Evolutionary conservation across 2,329 filamentous ascomycete genomes (phyloP), one percentile per base, ranked within the genome.

Genomic region (Hortaea werneckii): DNA sequence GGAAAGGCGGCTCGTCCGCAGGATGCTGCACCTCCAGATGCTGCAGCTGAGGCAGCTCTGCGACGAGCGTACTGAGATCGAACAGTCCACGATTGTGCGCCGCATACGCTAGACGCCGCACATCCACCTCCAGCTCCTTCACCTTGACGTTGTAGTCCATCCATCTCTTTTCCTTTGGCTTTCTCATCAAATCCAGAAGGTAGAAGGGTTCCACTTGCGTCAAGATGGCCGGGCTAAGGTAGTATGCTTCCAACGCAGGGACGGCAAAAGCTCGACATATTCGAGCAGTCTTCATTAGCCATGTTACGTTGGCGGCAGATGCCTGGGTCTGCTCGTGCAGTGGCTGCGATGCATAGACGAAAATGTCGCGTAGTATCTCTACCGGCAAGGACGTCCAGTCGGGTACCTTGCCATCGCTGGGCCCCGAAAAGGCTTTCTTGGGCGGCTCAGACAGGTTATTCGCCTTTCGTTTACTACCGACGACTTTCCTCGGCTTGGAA

Each of bases 21-120:
- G 75, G 75, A 54, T 89, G 84, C 51, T 81, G 82, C 11, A 95
- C 73, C 47, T 87, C 78, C 29, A 95, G 65, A 41, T 82, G 75
- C 43, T 75, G 75, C 11, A 95, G 70, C 41, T 79, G 79, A 0
- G 82, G 81, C 5, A 87, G 73, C 40, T 76, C 72, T 37, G 72
- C 70, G 13, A 94, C 68, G 42, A 94, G 64, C 27, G 69, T 65
- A 35, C 68, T 61, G 13, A 85, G 59, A 48, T 80, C 73, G 46
- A 81, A 68, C 20, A 76, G 73, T 8, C 74, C 75, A 37, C 70
- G 67, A 2, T 72, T 68, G 9, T 69, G 71, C 58, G 74, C 74
- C 43, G 71, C 73, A 54, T 77, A 75, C 37, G 72, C 66, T 42
- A 79, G 71, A 47, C 67, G 75, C 34, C 72, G 75, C 8, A 83